phyloP scores from a whole-genome alignment of 768 basidiomycete genomes.

The Podaxis sp. region DNA sequence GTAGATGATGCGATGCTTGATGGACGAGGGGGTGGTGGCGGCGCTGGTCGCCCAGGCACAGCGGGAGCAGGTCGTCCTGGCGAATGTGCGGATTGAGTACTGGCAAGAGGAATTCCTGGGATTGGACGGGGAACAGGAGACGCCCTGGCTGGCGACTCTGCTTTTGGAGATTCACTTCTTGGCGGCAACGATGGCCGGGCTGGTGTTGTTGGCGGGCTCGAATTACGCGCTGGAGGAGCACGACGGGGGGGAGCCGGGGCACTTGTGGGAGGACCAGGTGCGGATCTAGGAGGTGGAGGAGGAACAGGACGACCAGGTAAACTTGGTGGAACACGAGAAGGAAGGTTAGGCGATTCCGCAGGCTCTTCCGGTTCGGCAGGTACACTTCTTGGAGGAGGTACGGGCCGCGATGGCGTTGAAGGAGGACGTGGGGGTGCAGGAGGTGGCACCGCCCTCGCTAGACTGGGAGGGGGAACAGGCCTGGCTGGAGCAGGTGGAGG shows the following conservation, averaged over 20 bases:
- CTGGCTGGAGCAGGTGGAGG: neutral
- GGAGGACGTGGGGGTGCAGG: conserved; percentile 4
- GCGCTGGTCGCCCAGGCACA: conserved; percentile 17
- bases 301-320: conserved; percentile 26
- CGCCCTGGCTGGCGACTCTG: conserved; percentile 32
- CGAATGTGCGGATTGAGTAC: conserved; percentile 19
- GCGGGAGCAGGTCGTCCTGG: conserved; percentile 21
- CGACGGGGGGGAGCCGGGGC: conserved; percentile 28
- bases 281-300: conserved; percentile 21
- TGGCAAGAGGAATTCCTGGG: conserved; percentile 27
- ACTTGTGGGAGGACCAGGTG: conserved; percentile 26
- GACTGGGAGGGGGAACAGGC: neutral
- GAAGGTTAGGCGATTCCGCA: neutral
- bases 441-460: neutral
- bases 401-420: conserved; percentile 5
- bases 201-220: conserved; percentile 37
- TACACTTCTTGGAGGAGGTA: neutral
- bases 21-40: conserved; percentile 34
- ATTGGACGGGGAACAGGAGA: conserved; percentile 23
- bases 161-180: conserved; percentile 30
- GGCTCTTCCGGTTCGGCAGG: neutral
- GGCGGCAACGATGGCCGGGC: conserved; percentile 16
- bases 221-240: conserved; percentile 24
- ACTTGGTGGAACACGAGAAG: neutral
- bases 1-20: conserved; percentile 24